These are phyloP conservation scores for Polytrichum formosum DNA, from an alignment of 225 moss, liverwort and hornwort species.

Conservation along the genomic window DNA sequence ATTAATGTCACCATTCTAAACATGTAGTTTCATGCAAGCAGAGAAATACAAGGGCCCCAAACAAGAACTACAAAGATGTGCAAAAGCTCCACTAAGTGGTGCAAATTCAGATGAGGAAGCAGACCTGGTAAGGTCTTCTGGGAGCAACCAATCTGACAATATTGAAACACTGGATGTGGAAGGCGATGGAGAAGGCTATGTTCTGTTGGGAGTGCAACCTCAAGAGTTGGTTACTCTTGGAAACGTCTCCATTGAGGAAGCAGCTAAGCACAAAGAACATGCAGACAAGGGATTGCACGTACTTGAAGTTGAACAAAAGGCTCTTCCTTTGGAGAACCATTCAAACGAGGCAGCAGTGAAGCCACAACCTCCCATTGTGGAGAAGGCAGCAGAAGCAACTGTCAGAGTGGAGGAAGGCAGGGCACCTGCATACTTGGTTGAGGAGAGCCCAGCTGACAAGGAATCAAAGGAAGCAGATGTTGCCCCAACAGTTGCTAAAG, in stretches of 20 bases:
- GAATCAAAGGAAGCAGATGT: not conserved
- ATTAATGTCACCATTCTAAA: no score
- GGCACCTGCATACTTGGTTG: not conserved
- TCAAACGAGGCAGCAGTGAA: not conserved
- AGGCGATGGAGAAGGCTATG: conserved; percentile 44
- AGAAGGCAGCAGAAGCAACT: not conserved
- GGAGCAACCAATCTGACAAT: conserved; percentile 51
- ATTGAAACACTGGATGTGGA: conserved; percentile 48
- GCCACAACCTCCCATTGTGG: not conserved
- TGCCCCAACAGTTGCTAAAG: no score
- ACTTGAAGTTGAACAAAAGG: not conserved
- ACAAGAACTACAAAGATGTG: no score
- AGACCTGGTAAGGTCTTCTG: conserved; percentile 37
- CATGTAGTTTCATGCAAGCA: no score
- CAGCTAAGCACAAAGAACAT: not conserved
- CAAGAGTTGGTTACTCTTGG: not conserved
- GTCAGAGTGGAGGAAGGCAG: conserved; percentile 1
- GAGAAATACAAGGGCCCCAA: no score
- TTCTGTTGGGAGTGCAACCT: conserved; percentile 31
- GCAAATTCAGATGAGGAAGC: conserved; percentile 23
- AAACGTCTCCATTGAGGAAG: not conserved
- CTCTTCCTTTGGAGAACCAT: not conserved
- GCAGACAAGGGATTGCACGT: not conserved
- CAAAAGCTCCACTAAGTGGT: no score
- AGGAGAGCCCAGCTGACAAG: not conserved